phyloP scores from a whole-genome alignment of 371 early-diverging fungal genomes.

The Zychaea mexicana region DNA sequence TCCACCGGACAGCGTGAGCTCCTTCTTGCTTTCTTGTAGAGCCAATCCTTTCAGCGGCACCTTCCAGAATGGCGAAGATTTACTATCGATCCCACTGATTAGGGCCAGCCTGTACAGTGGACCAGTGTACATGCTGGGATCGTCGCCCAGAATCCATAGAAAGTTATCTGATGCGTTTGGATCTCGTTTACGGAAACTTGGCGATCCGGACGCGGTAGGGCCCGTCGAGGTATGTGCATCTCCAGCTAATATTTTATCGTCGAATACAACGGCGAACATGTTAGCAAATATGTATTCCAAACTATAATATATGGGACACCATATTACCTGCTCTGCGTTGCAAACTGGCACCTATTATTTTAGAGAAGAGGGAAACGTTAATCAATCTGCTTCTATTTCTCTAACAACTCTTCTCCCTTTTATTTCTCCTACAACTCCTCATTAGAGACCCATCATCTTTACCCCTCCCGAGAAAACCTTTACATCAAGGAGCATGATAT shows the following conservation, averaged over 20 bases:
- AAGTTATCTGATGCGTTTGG: conserved; percentile 4
- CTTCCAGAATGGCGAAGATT: conserved; percentile 38
- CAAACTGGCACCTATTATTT: not conserved
- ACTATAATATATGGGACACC: not conserved
- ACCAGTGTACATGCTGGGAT: conserved; percentile 24
- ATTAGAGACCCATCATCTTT: not conserved
- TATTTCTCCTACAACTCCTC: too few relatives aligned
- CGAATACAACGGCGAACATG: not conserved
- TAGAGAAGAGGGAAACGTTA: not conserved
- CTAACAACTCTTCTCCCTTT: not conserved
- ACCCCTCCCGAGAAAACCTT: too few relatives aligned
- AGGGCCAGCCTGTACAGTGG: conserved; percentile 22
- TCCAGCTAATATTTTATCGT: conserved; percentile 12
- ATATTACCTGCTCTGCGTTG: conserved; percentile 21
- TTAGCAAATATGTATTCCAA: too few relatives aligned
- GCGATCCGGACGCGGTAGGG: conserved; percentile 17
- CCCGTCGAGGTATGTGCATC: conserved; percentile 31
- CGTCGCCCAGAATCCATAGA: conserved; percentile 24
- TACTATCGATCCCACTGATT: not conserved
- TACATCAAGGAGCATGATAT: not conserved
- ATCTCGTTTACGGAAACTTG: conserved; percentile 23
- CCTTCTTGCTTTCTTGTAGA: not conserved
- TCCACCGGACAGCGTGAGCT: not conserved
- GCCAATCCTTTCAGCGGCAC: conserved; percentile 23
- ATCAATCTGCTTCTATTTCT: not conserved